phyloP scores from a whole-genome alignment of 768 basidiomycete species.

The Hygrocybe punicea region DNA sequence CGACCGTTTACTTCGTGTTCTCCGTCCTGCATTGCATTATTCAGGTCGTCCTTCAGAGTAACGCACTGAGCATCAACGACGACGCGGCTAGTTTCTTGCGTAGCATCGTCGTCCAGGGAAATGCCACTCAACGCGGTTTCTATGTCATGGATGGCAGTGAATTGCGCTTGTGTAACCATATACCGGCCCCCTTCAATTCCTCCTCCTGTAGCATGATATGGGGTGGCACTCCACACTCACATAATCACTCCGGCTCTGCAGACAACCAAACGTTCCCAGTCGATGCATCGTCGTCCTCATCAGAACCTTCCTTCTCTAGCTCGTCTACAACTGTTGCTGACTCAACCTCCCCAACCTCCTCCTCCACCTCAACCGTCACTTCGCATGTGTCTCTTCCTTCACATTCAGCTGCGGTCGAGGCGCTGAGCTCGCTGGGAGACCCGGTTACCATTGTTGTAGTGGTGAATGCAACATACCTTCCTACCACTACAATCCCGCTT shows the following conservation, averaged over 20 bases:
- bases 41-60: slow-evolving; percentile 66
- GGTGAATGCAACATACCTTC: no score
- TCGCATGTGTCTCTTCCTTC: neutral
- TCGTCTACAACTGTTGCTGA: neutral
- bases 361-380: neutral
- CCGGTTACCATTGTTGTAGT: no score
- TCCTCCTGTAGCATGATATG: slow-evolving; percentile 54
- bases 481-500: no score
- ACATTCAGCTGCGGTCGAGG: neutral
- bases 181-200: slow-evolving; percentile 43
- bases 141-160: slow-evolving; percentile 47
- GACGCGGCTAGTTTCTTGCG: slow-evolving; percentile 52
- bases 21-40: slow-evolving; percentile 62
- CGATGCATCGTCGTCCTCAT: slow-evolving; percentile 8
- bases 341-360: neutral
- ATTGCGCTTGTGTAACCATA: slow-evolving; percentile 56
- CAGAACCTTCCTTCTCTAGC: neutral
- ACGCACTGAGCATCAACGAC: slow-evolving; percentile 63
- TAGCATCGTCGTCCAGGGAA: slow-evolving; percentile 48
- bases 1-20: slow-evolving; percentile 63
- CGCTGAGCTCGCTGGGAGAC: no score
- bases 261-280: slow-evolving; percentile 7
- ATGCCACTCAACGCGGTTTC: slow-evolving; percentile 47
- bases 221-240: slow-evolving; percentile 36
- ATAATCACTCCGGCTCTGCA: slow-evolving; percentile 4